Conservation (phyloP, 176 grass and related monocot species). For the Sorghum bicolor region Sorghum_bicolor_NCBIv3 NC_012873.2:183001-183500, state of each 20-base stretch:
- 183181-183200: too few relatives aligned
- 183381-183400: not conserved
- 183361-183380: not conserved
- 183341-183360: constrained; percentile 21
- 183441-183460: too few relatives aligned
- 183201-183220: not conserved
- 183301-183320: not conserved
- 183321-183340: not conserved
- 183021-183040: not conserved
- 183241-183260: not conserved
- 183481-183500: too few relatives aligned
- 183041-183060: not conserved
- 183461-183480: too few relatives aligned
- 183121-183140: not conserved
- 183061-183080: constrained; percentile 26
- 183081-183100: constrained; percentile 36
- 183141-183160: not conserved
- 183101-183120: not conserved
- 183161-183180: not conserved
- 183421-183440: too few relatives aligned
- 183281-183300: not conserved
- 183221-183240: not conserved
- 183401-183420: not conserved
- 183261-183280: not conserved
- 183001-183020: constrained; percentile 3